These are phyloP conservation scores for Dictyostelium citrinum DNA, from an alignment of 78 protist species.

Conservation along the genomic window DNA sequence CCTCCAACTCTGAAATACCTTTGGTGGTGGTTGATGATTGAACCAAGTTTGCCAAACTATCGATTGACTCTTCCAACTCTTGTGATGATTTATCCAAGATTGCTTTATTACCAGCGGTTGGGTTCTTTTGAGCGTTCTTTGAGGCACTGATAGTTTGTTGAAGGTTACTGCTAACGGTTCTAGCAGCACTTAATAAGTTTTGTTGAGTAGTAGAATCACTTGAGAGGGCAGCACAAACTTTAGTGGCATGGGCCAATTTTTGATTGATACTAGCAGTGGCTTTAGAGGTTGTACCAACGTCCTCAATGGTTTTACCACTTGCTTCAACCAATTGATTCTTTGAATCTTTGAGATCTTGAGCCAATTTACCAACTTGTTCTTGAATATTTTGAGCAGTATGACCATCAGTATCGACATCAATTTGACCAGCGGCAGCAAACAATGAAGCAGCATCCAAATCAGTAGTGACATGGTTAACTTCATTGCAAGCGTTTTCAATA, in stretches of 20 bases:
- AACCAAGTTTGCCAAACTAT: not conserved
- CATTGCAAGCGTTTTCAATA: conserved; percentile 50
- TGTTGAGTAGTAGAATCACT: conserved; percentile 27
- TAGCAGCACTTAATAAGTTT: conserved; percentile 5
- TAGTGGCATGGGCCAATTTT: not conserved
- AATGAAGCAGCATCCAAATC: conserved; percentile 78
- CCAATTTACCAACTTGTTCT: not conserved
- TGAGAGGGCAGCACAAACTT: conserved; percentile 49
- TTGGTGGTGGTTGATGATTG: conserved; percentile 61
- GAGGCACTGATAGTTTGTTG: conserved; percentile 13
- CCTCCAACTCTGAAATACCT: conserved; percentile 52
- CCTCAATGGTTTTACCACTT: conserved; percentile 30
- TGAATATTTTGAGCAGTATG: conserved; percentile 17
- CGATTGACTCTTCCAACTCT: conserved; percentile 3
- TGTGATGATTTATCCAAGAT: not conserved
- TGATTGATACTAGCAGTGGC: not conserved
- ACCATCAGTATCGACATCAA: conserved; percentile 28
- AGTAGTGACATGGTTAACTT: conserved; percentile 35
- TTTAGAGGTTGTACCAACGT: conserved; percentile 17
- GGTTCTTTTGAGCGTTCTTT: conserved; percentile 32
- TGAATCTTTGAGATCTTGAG: conserved; percentile 2
- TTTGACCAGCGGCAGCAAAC: conserved; percentile 82
- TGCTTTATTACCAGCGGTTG: conserved; percentile 19
- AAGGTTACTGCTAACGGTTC: not conserved
- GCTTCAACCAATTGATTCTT: not conserved